Base-by-base conservation (phyloP, 306 rosid species). In the Argentina anserina region DNA sequence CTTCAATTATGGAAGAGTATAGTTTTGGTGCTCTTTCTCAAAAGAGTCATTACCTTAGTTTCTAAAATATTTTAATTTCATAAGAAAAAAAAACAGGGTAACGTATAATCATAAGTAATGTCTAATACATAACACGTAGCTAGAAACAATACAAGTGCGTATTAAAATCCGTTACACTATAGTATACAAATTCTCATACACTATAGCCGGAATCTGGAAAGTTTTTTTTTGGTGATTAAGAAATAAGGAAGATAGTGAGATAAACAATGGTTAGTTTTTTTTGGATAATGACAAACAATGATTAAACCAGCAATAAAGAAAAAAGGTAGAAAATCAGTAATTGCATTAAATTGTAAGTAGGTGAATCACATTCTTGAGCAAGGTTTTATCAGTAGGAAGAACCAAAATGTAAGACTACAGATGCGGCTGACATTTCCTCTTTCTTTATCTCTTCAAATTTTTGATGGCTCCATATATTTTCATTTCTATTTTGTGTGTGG, bases 331-430 rank as follows among this genome's bases (percentile, higher is more conserved):
- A 59, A 17, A 15, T 59, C 20, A 36, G 33, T 52, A 21, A 52
- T 52, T 52, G n/a, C 73, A 69, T 69, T 47, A 17, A 67, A 49
- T 47, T 18, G 33, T 52, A n/a, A 52, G 31, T 69, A 20, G 73
- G 73, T 47, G 61, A 60, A 33, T 69, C 61, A 39, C 25, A 3
- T 17, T 49, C 23, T 2, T 45, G 13, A 13, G 34, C 7, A 13
- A 29, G 7, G 21, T 20, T 4, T 66, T 52, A 0, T 52, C 21
- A 49, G 15, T 12, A 5, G 73, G 49, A 52, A 45, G 28, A 28
- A 52, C 58, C 28, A 50, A 50, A 6, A 53, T 23, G 17, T 5
- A 13, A 13, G 33, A 58, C 28, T 72, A 72, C 43, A 20, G 21
- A 20, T 72, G 76, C 58, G 58, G 56, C 58, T 28, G 56, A 42